Conservation (phyloP, 768 basidiomycete species). For the Lentinus tigrinus region DNA sequence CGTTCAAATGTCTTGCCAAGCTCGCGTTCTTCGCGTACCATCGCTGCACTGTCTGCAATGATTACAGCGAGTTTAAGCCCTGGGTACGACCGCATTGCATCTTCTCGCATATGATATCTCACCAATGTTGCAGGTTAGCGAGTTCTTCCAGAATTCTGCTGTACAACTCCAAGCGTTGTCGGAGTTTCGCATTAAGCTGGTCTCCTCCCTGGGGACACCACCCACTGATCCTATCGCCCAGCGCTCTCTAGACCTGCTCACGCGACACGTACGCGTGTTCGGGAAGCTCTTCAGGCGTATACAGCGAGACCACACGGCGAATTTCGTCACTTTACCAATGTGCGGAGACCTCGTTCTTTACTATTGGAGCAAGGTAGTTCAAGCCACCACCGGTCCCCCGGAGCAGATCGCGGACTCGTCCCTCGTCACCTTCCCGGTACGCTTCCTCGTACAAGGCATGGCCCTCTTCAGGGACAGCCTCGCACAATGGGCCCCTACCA, state of each 20-base stretch:
- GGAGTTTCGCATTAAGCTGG: conserved; percentile 54
- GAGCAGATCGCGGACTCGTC: conserved; percentile 62
- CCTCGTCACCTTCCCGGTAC: conserved; percentile 69
- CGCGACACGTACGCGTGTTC: conserved; percentile 66
- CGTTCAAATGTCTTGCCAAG: conserved; percentile 74
- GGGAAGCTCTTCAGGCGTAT: conserved; percentile 81
- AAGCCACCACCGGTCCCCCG: conserved; percentile 57
- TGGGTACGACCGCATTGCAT: conserved; percentile 45
- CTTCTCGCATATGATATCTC: neutral
- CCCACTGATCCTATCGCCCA: conserved; percentile 37
- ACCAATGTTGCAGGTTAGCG: conserved; percentile 46
- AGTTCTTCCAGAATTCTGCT: conserved; percentile 60
- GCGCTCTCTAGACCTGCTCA: conserved; percentile 54
- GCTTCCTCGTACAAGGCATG: conserved; percentile 82
- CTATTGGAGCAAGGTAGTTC: conserved; percentile 79
- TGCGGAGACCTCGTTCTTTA: conserved; percentile 71
- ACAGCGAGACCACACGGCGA: conserved; percentile 56
- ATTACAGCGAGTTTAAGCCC: conserved; percentile 41
- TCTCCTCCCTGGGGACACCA: conserved; percentile 40
- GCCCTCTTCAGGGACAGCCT: conserved; percentile 83
- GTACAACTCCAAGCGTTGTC: conserved; percentile 55
- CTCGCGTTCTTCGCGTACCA: conserved; percentile 74
- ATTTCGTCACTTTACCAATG: conserved; percentile 62
- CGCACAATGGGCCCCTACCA: conserved; percentile 69
- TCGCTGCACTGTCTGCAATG: conserved; percentile 31